These are phyloP conservation scores for Solanum corneliomulleri DNA, from an alignment of 257 asterid species.

Conservation along the genomic window DNA sequence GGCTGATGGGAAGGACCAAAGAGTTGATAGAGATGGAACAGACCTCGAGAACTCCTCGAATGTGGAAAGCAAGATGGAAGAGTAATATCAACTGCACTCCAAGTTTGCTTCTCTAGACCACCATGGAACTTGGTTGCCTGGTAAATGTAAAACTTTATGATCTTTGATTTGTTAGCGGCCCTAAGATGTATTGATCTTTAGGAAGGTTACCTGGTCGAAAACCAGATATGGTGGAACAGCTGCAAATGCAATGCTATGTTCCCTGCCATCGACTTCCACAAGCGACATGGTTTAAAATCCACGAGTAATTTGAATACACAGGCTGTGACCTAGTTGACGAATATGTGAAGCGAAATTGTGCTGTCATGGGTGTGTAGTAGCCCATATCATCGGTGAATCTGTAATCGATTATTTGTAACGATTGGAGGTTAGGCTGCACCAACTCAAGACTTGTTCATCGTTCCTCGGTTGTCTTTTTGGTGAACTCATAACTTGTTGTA, in stretches of 20 bases:
- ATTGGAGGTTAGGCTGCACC: neutral
- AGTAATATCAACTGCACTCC: neutral
- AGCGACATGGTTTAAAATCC: neutral
- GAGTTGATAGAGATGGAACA: neutral
- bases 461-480: neutral
- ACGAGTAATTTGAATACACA: neutral
- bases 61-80: neutral
- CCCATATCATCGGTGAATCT: neutral
- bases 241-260: neutral
- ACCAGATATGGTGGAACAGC: neutral
- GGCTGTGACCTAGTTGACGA: neutral
- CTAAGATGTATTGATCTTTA: neutral
- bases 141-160: neutral
- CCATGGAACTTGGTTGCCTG: neutral
- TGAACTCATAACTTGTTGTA: neutral
- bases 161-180: neutral
- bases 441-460: neutral
- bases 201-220: neutral
- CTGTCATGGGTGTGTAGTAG: neutral
- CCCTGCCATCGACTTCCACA: neutral
- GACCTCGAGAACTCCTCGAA: neutral
- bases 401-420: neutral
- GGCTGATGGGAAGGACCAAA: neutral
- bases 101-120: neutral
- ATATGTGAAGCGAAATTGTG: neutral